Percentiles rank a stretch among this genome's conserved stretches.
These are phyloP conservation scores for Mariannaea sp. DNA, from an alignment of 2,329 filamentous ascomycete species.

Conservation along the genomic window DNA sequence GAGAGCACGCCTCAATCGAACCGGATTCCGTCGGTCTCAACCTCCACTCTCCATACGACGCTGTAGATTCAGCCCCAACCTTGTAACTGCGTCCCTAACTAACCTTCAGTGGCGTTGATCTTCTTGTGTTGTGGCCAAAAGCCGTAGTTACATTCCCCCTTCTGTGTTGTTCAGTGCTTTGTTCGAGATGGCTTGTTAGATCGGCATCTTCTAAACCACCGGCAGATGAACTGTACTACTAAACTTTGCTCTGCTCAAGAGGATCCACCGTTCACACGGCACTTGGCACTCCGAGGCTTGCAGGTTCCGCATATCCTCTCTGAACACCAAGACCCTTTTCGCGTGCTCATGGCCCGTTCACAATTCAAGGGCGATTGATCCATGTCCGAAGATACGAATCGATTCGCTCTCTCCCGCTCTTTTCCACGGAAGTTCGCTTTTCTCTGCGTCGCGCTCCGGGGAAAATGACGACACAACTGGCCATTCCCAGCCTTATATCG, in stretches of 20 bases:
- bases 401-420: not conserved
- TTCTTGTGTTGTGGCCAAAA: no score
- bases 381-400: conserved; percentile 8
- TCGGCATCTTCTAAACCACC: conserved; percentile 20
- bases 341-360: no score
- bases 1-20: not conserved
- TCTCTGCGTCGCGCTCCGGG: conserved; percentile 10
- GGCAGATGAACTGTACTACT: conserved; percentile 21
- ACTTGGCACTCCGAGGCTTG: conserved; percentile 5
- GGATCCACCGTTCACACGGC: conserved; percentile 27
- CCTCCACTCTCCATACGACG: conserved; percentile 14
- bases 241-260: conserved; percentile 15
- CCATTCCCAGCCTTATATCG: conserved; percentile 26
- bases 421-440: conserved; percentile 8
- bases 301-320: conserved; percentile 3
- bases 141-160: not conserved
- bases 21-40: not conserved
- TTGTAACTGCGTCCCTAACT: not conserved
- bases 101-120: not conserved
- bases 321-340: not conserved
- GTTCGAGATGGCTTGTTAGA: not conserved
- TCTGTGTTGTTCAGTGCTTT: not conserved
- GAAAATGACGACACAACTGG: conserved; percentile 9
- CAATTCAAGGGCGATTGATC: not conserved
- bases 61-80: not conserved